Percentiles rank a stretch among this genome's conserved stretches.
These are phyloP conservation scores for Cutaneotrichosporon curvatum DNA, from an alignment of 1,284 basidiomycete species.

Conservation along the genomic window DNA sequence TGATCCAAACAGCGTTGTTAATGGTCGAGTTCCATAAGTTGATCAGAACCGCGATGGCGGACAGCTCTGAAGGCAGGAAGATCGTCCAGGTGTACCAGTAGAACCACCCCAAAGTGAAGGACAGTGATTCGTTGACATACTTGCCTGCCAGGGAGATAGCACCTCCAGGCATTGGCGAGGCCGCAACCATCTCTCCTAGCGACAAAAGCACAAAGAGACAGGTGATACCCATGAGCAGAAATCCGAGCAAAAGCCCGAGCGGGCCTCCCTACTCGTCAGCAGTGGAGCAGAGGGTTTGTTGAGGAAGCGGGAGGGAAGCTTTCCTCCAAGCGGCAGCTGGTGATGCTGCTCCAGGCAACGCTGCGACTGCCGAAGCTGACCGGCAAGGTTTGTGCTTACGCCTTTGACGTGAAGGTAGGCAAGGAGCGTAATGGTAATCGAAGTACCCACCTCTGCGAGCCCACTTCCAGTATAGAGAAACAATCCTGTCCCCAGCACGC, in stretches of 20 bases:
- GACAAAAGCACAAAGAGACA: constrained; percentile 40
- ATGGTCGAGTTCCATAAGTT: constrained; percentile 58
- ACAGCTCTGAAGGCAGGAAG: constrained; percentile 68
- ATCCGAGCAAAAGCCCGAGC: constrained; percentile 20
- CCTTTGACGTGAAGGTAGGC: no score
- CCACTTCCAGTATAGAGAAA: constrained; percentile 8
- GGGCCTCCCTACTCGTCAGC: constrained; percentile 40
- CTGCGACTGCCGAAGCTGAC: no score
- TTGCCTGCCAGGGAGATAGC: constrained; percentile 69
- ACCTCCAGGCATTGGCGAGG: constrained; percentile 53
- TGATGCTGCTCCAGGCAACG: no score
- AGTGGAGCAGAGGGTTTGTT: no score
- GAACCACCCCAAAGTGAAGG: constrained; percentile 76
- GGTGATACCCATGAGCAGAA: constrained; percentile 35
- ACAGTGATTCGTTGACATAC: constrained; percentile 58
- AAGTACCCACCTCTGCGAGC: constrained; percentile 11
- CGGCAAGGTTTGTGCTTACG: no score
- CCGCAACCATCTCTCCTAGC: constrained; percentile 47
- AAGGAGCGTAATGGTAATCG: no score
- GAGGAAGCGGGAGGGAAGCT: no score
- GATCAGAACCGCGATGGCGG: constrained; percentile 67
- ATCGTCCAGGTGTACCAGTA: constrained; percentile 66
- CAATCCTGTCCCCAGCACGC: constrained; percentile 4
- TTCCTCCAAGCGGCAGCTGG: no score
- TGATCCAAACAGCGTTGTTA: constrained; percentile 64